These are phyloP conservation scores for Gnomoniopsis sp. DNA, from an alignment of 2,329 filamentous ascomycete genomes.

Conservation along the genomic window DNA sequence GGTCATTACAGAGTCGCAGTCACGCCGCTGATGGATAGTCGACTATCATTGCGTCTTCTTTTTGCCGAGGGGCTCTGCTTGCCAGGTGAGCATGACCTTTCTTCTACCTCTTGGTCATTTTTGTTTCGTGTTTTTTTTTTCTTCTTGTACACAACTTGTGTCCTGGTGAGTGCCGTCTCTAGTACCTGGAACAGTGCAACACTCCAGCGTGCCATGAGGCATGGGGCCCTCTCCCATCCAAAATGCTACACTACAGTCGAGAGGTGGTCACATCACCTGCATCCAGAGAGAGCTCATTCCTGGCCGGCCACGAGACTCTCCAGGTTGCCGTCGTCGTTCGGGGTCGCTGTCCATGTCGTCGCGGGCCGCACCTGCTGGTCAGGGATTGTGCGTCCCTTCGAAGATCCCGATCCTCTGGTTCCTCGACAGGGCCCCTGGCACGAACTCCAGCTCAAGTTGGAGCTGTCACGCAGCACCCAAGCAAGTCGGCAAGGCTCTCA, in stretches of 20 bases:
- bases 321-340: neutral
- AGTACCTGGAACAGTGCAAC: too few species aligned
- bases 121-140: too few species aligned
- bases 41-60: too few species aligned
- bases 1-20: neutral
- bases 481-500: neutral
- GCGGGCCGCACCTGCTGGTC: conserved; percentile 1
- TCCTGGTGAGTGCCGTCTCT: too few species aligned
- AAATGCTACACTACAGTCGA: neutral
- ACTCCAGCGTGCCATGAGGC: neutral
- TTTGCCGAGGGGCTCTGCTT: too few species aligned
- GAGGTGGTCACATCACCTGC: neutral
- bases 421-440: conserved; percentile 6
- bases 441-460: neutral
- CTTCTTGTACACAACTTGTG: too few species aligned
- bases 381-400: conserved; percentile 13
- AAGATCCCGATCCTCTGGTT: conserved; percentile 18
- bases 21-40: too few species aligned
- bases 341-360: conserved; percentile 1
- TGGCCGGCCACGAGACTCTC: neutral
- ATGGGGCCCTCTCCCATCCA: neutral
- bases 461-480: conserved; percentile 10
- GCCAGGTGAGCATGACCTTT: too few species aligned
- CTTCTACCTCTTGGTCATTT: too few species aligned
- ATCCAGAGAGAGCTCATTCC: neutral